Base-by-base conservation (phyloP, 116 monocot genomes). In the Papilionanthe hybrid region DNA sequence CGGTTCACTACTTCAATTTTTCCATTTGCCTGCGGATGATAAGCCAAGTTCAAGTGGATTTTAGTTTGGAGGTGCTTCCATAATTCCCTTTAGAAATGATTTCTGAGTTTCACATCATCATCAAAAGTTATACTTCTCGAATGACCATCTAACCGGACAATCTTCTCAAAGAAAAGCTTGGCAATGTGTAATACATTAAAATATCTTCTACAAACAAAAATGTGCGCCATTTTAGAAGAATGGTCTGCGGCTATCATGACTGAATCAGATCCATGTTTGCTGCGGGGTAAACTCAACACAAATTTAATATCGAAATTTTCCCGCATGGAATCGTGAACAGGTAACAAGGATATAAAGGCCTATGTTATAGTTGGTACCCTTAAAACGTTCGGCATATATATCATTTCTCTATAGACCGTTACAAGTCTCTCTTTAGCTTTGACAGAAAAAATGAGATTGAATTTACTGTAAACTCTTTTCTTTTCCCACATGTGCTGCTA, bases 261-360 rank as follows among this genome's bases (percentile, higher is more conserved):
- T 2, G 55, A 79, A 55, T 79, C 79, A 0, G 42, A 15, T 3
- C 77, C 55, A 25, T 77, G 20, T 47, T 80, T 47, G 1, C 55
- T 83, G 4, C 37, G 76, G 4, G 80, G 77, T 7, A 82, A 32
- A 1, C 80, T 83, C 8, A 80, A 42, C 0, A 86, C 72, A 77
- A 86, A 86, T 53, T 83, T 56, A 60, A 86, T 82, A 2, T 32
- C 42, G 5, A 86, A 0, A 25, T 86, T 83, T 12, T 78, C 65
- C 78, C 81, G 81, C 5, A 29, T 53, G 0, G 15, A 28, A 25
- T 44, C 7, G 4, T 78, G 84, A 30, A 82, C 42, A 9, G 42
- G 75, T 37, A 6, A 87, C 25, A 5, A 75, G 76, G 1, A 17
- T 87, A 87, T 5, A 84, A 32, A 1, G 78, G 44, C 4, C 45